Evolutionary conservation across 495 filamentous ascomycete genomes (phyloP).

Genomic region (Bacidia rubella): DNA sequence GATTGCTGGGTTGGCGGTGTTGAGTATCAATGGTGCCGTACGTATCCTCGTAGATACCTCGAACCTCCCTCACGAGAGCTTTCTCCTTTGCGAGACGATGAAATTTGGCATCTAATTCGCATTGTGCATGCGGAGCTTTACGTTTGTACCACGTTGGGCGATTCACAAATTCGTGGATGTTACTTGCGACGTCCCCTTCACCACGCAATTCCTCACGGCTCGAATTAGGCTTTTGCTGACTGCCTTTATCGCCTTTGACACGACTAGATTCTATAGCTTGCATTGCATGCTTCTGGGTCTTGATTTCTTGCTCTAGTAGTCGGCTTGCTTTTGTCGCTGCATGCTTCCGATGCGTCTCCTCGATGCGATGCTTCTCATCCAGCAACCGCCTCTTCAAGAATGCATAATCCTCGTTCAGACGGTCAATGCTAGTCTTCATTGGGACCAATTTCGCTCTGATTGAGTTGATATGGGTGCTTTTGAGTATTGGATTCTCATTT

Average conservation of each 20-base stretch:
- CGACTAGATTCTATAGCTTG: conserved; percentile 21
- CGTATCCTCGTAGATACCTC: conserved; percentile 31
- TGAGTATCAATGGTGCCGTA: conserved; percentile 32
- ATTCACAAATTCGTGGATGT: conserved; percentile 21
- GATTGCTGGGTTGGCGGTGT: conserved; percentile 21
- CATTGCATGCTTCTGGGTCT: conserved; percentile 14
- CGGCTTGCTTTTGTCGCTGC: conserved; percentile 26
- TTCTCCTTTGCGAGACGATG: conserved; percentile 20
- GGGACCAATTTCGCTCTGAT: conserved; percentile 19
- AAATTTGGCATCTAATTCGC: conserved; percentile 14
- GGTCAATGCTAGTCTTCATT: conserved; percentile 13
- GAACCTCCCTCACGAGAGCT: conserved; percentile 27
- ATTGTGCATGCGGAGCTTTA: conserved; percentile 19
- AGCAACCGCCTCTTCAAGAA: conserved; percentile 9
- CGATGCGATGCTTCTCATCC: conserved; percentile 9
- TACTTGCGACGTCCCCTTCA: conserved; percentile 25
- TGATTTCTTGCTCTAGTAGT: conserved; percentile 17
- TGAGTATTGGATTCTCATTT: neutral
- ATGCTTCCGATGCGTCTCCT: conserved; percentile 24
- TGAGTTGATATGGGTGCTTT: conserved; percentile 1
- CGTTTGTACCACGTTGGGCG: conserved; percentile 24
- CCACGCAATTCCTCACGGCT: conserved; percentile 9
- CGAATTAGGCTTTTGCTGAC: neutral
- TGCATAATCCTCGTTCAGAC: conserved; percentile 11
- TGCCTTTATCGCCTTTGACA: neutral